These are phyloP conservation scores for Larix kaempferi DNA, from an alignment of 75 land plant species.

Conservation along the genomic window DNA sequence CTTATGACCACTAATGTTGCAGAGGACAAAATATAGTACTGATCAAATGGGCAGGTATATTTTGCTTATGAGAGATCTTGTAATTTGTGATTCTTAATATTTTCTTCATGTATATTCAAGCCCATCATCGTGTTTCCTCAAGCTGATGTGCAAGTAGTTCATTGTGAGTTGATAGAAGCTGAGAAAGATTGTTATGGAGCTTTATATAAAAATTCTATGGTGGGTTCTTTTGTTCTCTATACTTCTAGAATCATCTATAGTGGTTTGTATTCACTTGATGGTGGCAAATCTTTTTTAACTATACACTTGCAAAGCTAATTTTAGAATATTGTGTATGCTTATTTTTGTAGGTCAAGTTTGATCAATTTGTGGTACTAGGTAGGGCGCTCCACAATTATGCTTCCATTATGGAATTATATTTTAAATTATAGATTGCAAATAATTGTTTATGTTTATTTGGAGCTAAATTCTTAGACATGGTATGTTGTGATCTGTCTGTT, in stretches of 20 bases:
- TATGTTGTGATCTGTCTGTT: too few relatives aligned
- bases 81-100: background rate
- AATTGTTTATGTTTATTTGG: too few relatives aligned
- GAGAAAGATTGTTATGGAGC: slow-evolving; percentile 94
- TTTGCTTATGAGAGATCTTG: too few relatives aligned
- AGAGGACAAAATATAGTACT: slow-evolving; percentile 81
- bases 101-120: slow-evolving; percentile 26
- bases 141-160: slow-evolving; percentile 63
- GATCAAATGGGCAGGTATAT: slow-evolving; percentile 81
- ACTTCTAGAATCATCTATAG: background rate
- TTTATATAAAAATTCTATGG: slow-evolving; percentile 89
- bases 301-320: background rate
- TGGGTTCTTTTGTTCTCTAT: slow-evolving; percentile 8
- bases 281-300: background rate
- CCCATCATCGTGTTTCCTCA: slow-evolving; percentile 92
- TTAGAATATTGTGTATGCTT: background rate
- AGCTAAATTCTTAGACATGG: too few relatives aligned
- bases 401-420: slow-evolving; percentile 90
- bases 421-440: too few relatives aligned
- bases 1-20: slow-evolving; percentile 84
- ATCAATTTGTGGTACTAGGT: slow-evolving; percentile 96
- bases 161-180: slow-evolving; percentile 74
- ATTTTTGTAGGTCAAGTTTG: slow-evolving; percentile 76
- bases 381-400: slow-evolving; percentile 98
- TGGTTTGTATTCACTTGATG: background rate